Evolutionary conservation across 768 basidiomycete species (phyloP).

Genomic region (Galerina sulciceps): DNA sequence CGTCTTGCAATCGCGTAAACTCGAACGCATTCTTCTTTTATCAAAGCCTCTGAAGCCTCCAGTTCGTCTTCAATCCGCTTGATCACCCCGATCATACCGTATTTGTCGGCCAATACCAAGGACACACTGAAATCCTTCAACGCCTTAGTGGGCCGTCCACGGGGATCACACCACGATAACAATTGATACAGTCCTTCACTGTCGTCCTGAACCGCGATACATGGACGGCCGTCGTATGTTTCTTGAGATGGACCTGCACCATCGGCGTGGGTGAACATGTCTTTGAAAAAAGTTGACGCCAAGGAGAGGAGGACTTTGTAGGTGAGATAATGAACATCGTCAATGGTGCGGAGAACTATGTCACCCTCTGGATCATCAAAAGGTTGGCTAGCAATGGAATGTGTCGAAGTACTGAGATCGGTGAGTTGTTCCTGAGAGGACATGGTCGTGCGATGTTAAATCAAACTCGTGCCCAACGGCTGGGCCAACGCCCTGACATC

Average conservation of each 20-base stretch:
- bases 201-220: not conserved
- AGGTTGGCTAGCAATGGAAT: not conserved
- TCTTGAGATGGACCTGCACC: not conserved
- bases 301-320: constrained; percentile 27
- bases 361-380: constrained; percentile 23
- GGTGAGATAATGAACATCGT: constrained; percentile 32
- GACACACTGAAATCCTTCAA: not conserved
- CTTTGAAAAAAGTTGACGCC: constrained; percentile 33
- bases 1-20: not conserved
- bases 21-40: not conserved
- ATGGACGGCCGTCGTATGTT: not conserved
- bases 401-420: no score
- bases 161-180: not conserved
- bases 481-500: no score
- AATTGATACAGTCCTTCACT: not conserved
- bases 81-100: not conserved
- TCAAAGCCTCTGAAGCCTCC: not conserved
- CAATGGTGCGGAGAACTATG: constrained; percentile 27
- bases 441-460: no score
- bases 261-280: constrained; percentile 30
- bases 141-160: not conserved
- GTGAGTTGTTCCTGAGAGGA: no score
- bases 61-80: not conserved
- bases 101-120: not conserved
- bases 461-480: no score